phyloP scores from a whole-genome alignment of 768 basidiomycete species.

The Fistulinella prunicolor region DNA sequence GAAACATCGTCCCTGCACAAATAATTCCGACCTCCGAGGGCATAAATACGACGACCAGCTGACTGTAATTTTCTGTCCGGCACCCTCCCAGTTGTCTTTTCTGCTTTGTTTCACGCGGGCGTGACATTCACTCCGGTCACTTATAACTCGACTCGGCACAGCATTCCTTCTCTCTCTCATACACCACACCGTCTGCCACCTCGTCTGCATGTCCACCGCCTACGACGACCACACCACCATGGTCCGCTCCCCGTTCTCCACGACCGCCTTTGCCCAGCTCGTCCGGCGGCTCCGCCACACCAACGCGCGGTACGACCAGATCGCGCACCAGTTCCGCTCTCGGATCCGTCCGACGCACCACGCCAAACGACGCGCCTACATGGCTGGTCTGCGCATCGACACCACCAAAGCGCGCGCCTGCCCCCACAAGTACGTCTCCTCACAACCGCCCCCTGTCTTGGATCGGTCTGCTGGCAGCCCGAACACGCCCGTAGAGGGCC shows the following conservation, averaged over 20 bases:
- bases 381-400: conserved; percentile 44
- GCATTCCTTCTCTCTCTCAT: conserved; percentile 3
- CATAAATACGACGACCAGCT: no score
- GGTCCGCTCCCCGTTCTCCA: conserved; percentile 29
- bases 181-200: background rate
- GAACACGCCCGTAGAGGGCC: no score
- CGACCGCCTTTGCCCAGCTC: conserved; percentile 35
- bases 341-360: conserved; percentile 39
- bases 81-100: background rate
- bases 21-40: no score
- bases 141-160: no score
- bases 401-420: conserved; percentile 40
- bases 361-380: conserved; percentile 45
- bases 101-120: conserved; percentile 9
- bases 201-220: conserved; percentile 4
- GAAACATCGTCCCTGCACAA: conserved; percentile 11
- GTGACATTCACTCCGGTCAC: no score
- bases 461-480: conserved; percentile 37
- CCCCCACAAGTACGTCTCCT: conserved; percentile 38
- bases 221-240: conserved; percentile 3
- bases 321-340: conserved; percentile 40
- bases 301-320: conserved; percentile 39
- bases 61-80: conserved; percentile 8
- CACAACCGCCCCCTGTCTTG: conserved; percentile 8
- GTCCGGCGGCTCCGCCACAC: conserved; percentile 41